Evolutionary conservation across 2,329 filamentous ascomycete genomes (phyloP), one percentile per base, ranked within the genome.

Genomic region (Penicillium sp.): DNA sequence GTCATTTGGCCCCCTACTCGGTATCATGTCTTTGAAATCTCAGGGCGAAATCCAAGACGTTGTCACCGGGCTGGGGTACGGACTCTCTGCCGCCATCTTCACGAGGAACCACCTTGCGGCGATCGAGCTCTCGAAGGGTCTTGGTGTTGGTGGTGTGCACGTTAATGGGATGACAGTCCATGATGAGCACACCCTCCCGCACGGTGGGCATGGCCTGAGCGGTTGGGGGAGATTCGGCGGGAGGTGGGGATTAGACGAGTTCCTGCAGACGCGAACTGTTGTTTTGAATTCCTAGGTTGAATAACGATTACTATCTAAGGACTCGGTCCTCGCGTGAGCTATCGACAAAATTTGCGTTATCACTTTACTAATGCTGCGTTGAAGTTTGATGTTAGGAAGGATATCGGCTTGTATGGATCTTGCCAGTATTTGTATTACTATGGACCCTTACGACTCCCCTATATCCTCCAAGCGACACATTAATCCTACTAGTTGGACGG

Each of bases 141-240:
- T 73, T 46, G 64, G 68, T n/a, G 67, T 65, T 44, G 71, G 73
- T 0, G 67, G 71, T 13, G 68, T 74, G 1, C 71, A 73, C 60
- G 64, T 73, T 11, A 74, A 74, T 23, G 59, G 51, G 13, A 70
- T 68, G 46, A 70, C 62, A 31, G 66, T 71, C 2, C 72, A 71
- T 55, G 64, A 66, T 50, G 64, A 67, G 35, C 48, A 82, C 7
- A 76, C 75, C 0, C 73, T 90, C 62, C 87, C 88, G 0, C 88
- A 90, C 70, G 88, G 88, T 13, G 88, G 88, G 3, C 79, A 79
- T 47, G 89, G 89, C 75, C 73, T 79, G 2, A 87, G 85, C 53
- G 88, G 87, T 0, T 88, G 81, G 65, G 87, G 87, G 0, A 72
- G 87, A 3, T 89, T 89, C 71, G 83, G 83, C 58, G 76, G 79